Percentiles rank a stretch among this genome's conserved stretches.
Conservation (phyloP, 2,329 filamentous ascomycete species). For the Nigrospora sphaerica region DNA sequence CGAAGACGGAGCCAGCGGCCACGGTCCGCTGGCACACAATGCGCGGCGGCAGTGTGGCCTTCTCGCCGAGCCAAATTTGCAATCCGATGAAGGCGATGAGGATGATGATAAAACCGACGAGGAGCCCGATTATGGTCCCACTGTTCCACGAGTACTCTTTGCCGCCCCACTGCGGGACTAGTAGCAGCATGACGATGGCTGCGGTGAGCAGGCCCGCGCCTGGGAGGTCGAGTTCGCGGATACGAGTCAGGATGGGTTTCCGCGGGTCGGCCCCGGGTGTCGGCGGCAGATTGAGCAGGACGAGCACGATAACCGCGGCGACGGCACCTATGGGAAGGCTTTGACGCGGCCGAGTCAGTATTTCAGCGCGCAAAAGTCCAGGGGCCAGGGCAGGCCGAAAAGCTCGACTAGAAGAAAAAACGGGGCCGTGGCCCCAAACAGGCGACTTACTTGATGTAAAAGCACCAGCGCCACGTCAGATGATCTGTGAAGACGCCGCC, state of each 20-base stretch:
- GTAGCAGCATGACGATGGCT: constrained; percentile 41
- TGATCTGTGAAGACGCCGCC: constrained; percentile 6
- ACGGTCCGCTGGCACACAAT: constrained; percentile 7
- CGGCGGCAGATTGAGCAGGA: constrained; percentile 35
- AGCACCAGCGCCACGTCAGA: constrained; percentile 10
- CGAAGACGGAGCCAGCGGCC: constrained; percentile 7
- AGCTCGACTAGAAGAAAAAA: background rate
- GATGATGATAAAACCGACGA: constrained; percentile 7
- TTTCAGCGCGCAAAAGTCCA: no score
- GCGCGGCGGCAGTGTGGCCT: constrained; percentile 7
- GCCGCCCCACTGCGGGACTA: constrained; percentile 52
- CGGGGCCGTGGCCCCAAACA: background rate
- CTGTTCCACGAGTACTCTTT: constrained; percentile 41
- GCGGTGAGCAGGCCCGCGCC: constrained; percentile 43
- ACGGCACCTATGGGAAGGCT: constrained; percentile 35
- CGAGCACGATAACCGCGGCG: constrained; percentile 37
- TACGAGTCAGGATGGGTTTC: constrained; percentile 25
- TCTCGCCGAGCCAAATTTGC: constrained; percentile 3
- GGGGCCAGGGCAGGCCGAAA: background rate
- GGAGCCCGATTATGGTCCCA: constrained; percentile 22
- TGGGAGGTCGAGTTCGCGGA: constrained; percentile 39
- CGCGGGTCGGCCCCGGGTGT: constrained; percentile 22
- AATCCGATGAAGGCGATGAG: constrained; percentile 7
- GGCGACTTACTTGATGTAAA: constrained; percentile 8
- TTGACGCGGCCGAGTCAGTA: background rate